Evolutionary conservation across 345 rosid genomes (phyloP).

Genomic region (Gossypium turneri): DNA sequence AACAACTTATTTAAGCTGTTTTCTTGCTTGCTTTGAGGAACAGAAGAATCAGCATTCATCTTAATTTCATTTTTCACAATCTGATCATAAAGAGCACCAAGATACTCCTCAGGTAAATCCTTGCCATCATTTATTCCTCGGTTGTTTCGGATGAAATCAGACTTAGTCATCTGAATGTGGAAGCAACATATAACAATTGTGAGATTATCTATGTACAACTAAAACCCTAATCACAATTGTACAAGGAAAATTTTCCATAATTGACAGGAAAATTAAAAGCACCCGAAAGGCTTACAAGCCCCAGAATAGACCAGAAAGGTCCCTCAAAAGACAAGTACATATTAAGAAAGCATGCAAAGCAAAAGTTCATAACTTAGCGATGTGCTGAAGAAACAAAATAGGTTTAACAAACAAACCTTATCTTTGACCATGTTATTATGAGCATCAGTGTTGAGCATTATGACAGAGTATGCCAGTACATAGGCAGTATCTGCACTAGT

Average conservation of each 20-base stretch:
- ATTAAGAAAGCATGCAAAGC: not conserved
- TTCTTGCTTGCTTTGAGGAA: slow-evolving; percentile 77
- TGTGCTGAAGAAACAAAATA: slow-evolving; percentile 17
- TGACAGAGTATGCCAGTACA: slow-evolving; percentile 96
- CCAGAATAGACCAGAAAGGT: not conserved
- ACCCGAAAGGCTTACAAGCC: not conserved
- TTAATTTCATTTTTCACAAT: slow-evolving; percentile 90
- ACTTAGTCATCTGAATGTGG: slow-evolving; percentile 72
- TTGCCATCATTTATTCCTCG: slow-evolving; percentile 97
- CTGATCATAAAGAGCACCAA: slow-evolving; percentile 76
- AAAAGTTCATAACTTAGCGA: slow-evolving; percentile 2
- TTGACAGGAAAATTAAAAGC: not conserved
- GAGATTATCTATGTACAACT: not conserved
- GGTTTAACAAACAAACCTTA: slow-evolving; percentile 58
- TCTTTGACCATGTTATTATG: slow-evolving; percentile 95
- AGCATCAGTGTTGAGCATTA: slow-evolving; percentile 96
- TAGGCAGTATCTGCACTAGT: slow-evolving; percentile 96
- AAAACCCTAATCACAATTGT: not conserved
- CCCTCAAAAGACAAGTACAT: not conserved
- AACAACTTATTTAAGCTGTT: slow-evolving; percentile 80
- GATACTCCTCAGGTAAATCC: slow-evolving; percentile 92
- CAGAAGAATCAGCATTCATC: slow-evolving; percentile 76
- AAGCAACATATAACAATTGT: slow-evolving; percentile 24
- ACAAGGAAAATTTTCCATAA: not conserved
- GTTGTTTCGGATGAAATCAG: slow-evolving; percentile 81